Base-by-base conservation (phyloP, 176 grass and related monocot species). In the Oryza glumipatula region DNA sequence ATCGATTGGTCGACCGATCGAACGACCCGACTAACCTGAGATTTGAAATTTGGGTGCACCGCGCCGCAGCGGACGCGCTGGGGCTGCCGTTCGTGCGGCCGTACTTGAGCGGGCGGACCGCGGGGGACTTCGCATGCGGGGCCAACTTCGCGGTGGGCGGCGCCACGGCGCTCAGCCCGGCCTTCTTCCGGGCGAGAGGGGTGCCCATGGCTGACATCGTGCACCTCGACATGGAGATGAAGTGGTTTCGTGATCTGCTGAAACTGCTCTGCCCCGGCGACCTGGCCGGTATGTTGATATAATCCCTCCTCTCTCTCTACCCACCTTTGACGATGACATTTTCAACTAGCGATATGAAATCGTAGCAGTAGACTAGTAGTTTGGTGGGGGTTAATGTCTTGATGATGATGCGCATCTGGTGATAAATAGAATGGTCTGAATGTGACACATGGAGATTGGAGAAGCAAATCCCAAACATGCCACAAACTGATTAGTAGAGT, bases 131-230 rank as follows among this genome's bases (percentile, higher is more conserved):
- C 83, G 83, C 67, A 15, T 56, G 78, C 58, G 96, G 96, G 13
- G 93, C 81, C 51, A 98, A 98, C 88, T 98, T 98, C 44, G 96
- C 96, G 0, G 91, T 95, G 3, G 93, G 83, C 51, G 96, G 96
- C 21, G 93, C 91, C 44, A 98, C 82, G 32, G 96, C 93, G 51
- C 77, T 98, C 56, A 81, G 67, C 51, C 73, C 56, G 28, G 80
- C 83, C 68, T 99, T 89, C 96, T 98, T 96, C 67, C 82, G 24
- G 26, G 65, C 60, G 11, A 94, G 68, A 75, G 96, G 93, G 47
- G 82, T 94, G 46, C 33, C 75, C 75, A 76, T 84, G 49, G 74
- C 83, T 71, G 91, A 89, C 86, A 6, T 80, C 26, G 43, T 84
- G 81, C 88, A 94, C 89, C 81, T 99, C 33, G 89, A 56, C 39